phyloP scores from a whole-genome alignment of 148 eudicot species.

The Fallopia convolvulus region DNA sequence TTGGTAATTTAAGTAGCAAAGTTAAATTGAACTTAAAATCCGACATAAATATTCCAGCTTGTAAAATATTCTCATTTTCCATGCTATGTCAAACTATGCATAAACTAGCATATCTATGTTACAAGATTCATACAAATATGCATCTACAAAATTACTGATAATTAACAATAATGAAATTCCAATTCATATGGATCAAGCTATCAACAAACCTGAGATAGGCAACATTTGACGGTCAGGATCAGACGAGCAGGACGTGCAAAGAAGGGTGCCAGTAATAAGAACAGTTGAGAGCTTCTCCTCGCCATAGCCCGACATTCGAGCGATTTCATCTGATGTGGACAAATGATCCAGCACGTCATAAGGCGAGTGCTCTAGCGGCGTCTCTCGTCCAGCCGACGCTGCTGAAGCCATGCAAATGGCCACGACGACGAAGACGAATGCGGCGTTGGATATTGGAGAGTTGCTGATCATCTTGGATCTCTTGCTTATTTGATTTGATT shows the following conservation, averaged over 20 bases:
- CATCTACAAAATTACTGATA: too few relatives aligned
- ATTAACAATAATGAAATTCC: neutral
- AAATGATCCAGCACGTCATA: neutral
- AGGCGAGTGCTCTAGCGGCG: neutral
- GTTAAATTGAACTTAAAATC: too few relatives aligned
- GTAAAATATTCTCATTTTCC: too few relatives aligned
- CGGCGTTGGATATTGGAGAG: neutral
- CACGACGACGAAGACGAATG: neutral
- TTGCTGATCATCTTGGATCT: neutral
- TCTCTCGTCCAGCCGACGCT: constrained; percentile 10
- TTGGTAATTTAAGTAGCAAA: too few relatives aligned
- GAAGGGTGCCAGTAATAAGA: constrained; percentile 41
- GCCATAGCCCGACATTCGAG: constrained; percentile 69
- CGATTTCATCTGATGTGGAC: constrained; percentile 34
- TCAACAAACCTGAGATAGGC: constrained; percentile 26
- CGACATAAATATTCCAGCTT: too few relatives aligned
- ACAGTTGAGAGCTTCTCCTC: constrained; percentile 79
- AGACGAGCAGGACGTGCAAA: constrained; percentile 25
- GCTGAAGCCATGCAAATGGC: neutral
- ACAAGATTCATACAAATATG: neutral
- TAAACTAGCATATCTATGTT: neutral
- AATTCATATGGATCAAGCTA: neutral
- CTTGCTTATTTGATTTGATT: neutral
- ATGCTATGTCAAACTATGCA: too few relatives aligned
- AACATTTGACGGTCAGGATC: constrained; percentile 16